These are phyloP conservation scores for Pilobolus umbonatus DNA, from an alignment of 192 early-diverging fungal species.

Conservation along the genomic window DNA sequence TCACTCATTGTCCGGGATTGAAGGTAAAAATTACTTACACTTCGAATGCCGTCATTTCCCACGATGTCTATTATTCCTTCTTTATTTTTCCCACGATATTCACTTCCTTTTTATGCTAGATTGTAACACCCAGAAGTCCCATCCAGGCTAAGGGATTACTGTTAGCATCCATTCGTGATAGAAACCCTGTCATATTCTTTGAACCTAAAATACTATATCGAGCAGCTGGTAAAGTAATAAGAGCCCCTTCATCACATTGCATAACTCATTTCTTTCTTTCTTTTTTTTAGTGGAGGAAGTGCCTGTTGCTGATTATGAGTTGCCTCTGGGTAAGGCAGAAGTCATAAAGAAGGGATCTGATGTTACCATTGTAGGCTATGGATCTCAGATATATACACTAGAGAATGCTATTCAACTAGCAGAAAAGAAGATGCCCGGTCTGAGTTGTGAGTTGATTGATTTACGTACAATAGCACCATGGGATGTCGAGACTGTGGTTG, in stretches of 20 bases:
- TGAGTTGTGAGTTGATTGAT: conserved; percentile 90
- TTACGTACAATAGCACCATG: conserved; percentile 86
- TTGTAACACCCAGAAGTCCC: conserved; percentile 87
- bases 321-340: conserved; percentile 91
- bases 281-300: conserved; percentile 75
- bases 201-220: conserved; percentile 98
- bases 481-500: conserved; percentile 84
- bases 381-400: conserved; percentile 89
- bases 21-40: conserved; percentile 47
- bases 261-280: not conserved
- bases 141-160: conserved; percentile 95
- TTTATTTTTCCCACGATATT: conserved; percentile 28
- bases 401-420: conserved; percentile 85
- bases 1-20: conserved; percentile 91
- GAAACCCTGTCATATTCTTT: conserved; percentile 92
- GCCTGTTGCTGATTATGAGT: conserved; percentile 83
- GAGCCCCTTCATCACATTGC: too few species aligned
- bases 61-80: too few species aligned
- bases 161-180: conserved; percentile 83
- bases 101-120: conserved; percentile 25
- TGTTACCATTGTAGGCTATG: conserved; percentile 88
- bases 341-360: conserved; percentile 80
- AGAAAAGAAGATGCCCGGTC: conserved; percentile 80
- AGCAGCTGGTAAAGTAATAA: conserved; percentile 57
- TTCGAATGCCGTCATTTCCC: too few species aligned